These are phyloP conservation scores for Saturnispora gosingensis DNA, from an alignment of 805 yeast genomes.

Conservation along the genomic window DNA sequence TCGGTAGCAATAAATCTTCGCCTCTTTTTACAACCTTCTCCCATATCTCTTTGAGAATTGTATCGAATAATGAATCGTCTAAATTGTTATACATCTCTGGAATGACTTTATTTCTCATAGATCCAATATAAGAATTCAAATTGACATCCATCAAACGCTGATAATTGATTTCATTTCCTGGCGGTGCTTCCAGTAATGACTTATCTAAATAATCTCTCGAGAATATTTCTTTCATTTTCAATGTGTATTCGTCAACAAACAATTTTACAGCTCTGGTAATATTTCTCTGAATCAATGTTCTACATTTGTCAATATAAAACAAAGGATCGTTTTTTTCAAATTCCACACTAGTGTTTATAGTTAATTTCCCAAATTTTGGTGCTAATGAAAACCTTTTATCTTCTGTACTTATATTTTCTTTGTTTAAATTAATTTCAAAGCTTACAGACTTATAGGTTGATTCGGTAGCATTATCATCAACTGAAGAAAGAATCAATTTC, in stretches of 20 bases:
- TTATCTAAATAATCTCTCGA: conserved; percentile 20
- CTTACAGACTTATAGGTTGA: conserved; percentile 9
- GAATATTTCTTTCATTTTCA: conserved; percentile 45
- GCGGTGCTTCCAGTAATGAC: conserved; percentile 18
- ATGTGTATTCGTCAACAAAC: conserved; percentile 65
- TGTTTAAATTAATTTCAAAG: conserved; percentile 8
- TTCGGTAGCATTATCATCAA: conserved; percentile 14
- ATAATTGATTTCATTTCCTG: conserved; percentile 15
- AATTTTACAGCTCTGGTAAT: conserved; percentile 58
- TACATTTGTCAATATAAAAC: conserved; percentile 70
- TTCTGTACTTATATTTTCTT: conserved; percentile 4
- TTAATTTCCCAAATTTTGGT: conserved; percentile 45
- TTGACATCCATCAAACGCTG: conserved; percentile 17
- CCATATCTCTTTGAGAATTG: conserved; percentile 53
- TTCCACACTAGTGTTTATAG: conserved; percentile 65
- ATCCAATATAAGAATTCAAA: conserved; percentile 18
- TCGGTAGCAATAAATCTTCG: conserved; percentile 67
- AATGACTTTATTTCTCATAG: conserved; percentile 18
- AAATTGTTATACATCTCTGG: conserved; percentile 22
- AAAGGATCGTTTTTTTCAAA: conserved; percentile 72
- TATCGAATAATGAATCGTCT: conserved; percentile 25
- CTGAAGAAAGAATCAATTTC: conserved; percentile 12
- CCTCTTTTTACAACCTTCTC: conserved; percentile 56
- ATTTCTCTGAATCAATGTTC: conserved; percentile 52
- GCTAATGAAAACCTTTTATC: conserved; percentile 17